phyloP scores from a whole-genome alignment of 192 early-diverging fungal genomes.

The Phlyctochytrium arcticum region DNA sequence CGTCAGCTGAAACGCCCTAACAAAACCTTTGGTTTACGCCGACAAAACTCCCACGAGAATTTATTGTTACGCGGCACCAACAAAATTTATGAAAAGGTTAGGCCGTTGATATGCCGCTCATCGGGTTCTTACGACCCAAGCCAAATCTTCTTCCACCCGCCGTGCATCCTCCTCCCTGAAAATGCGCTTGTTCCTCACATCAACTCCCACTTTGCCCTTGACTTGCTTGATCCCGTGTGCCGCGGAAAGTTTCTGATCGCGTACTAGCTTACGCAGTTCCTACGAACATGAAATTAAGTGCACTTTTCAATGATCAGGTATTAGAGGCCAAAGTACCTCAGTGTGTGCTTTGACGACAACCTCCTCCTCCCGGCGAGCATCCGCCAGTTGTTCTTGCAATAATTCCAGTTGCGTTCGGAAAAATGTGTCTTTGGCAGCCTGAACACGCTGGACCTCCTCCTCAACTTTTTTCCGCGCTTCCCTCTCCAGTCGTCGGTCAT shows the following conservation, averaged over 20 bases:
- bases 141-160: not conserved
- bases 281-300: not conserved
- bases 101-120: too few relatives aligned
- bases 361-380: constrained; percentile 8
- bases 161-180: constrained; percentile 14
- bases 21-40: too few relatives aligned
- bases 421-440: constrained; percentile 14
- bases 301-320: not conserved
- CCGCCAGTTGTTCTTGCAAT: constrained; percentile 9
- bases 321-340: constrained; percentile 3
- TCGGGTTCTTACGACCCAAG: constrained; percentile 2
- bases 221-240: not conserved
- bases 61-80: too few relatives aligned
- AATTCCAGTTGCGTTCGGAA: constrained; percentile 12
- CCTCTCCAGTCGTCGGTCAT: constrained; percentile 5
- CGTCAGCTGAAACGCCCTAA: too few relatives aligned
- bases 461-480: constrained; percentile 3
- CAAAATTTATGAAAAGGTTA: too few relatives aligned
- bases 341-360: constrained; percentile 14
- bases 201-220: constrained; percentile 20
- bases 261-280: constrained; percentile 12
- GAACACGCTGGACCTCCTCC: not conserved
- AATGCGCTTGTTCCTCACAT: constrained; percentile 3
- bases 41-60: too few relatives aligned
- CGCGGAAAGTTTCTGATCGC: constrained; percentile 19